phyloP scores from a whole-genome alignment of 1,139 yeast species.

The Geotrichum restrictum region DNA sequence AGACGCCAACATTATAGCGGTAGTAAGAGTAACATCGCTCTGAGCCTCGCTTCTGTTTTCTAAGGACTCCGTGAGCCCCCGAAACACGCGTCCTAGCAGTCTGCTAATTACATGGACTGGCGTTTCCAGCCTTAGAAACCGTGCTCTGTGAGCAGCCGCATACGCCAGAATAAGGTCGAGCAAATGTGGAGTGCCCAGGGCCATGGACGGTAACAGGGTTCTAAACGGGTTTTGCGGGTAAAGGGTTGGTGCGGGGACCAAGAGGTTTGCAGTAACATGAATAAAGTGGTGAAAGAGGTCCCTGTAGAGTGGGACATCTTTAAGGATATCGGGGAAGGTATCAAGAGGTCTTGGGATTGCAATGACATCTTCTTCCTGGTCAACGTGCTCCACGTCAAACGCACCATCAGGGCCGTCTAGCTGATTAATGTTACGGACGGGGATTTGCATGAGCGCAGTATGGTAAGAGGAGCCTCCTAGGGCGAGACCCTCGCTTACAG shows the following conservation, averaged over 20 bases:
- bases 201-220: constrained; percentile 63
- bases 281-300: constrained; percentile 62
- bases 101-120: constrained; percentile 50
- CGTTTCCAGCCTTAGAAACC: constrained; percentile 37
- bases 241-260: constrained; percentile 64
- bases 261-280: constrained; percentile 55
- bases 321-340: constrained; percentile 57
- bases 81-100: constrained; percentile 53
- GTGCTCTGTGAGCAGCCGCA: constrained; percentile 52
- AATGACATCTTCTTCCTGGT: constrained; percentile 5
- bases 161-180: constrained; percentile 63
- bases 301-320: constrained; percentile 56
- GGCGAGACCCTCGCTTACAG: constrained; percentile 6
- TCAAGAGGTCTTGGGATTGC: constrained; percentile 49
- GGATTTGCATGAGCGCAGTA: constrained; percentile 25
- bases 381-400: neutral
- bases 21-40: constrained; percentile 64
- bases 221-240: constrained; percentile 67
- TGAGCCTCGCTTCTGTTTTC: constrained; percentile 52
- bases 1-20: constrained; percentile 59
- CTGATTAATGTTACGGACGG: constrained; percentile 20
- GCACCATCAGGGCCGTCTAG: neutral
- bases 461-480: constrained; percentile 18
- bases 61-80: constrained; percentile 51
- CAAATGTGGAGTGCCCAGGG: constrained; percentile 53